These are phyloP conservation scores for Jatropha podagrica DNA, from an alignment of 441 rosid species.

Conservation along the genomic window DNA sequence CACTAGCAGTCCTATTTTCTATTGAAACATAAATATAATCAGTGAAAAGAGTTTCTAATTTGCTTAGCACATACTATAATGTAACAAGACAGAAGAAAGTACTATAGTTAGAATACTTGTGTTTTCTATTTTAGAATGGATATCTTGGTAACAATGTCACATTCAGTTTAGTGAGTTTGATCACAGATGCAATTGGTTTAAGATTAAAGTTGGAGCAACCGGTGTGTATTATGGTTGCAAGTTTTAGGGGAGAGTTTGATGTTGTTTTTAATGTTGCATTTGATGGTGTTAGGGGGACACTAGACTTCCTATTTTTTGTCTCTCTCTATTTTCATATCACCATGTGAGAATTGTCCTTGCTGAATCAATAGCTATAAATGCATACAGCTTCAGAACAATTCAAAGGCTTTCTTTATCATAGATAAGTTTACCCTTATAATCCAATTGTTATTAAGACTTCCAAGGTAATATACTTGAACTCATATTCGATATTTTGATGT, in stretches of 20 bases:
- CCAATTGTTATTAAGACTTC: neutral
- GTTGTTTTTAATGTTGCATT: neutral
- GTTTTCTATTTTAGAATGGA: neutral
- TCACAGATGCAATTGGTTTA: neutral
- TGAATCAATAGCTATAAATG: too few species aligned
- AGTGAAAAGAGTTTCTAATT: neutral
- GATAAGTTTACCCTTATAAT: neutral
- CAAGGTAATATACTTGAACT: neutral
- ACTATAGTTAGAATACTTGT: neutral
- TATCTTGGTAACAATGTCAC: neutral
- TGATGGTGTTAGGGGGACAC: neutral
- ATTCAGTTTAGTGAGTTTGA: neutral
- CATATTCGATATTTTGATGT: neutral
- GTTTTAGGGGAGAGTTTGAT: neutral
- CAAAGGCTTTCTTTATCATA: neutral
- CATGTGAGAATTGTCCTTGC: neutral
- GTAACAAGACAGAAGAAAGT: neutral
- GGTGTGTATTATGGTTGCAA: neutral
- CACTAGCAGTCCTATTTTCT: constrained; percentile 53
- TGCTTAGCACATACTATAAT: neutral
- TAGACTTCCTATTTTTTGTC: neutral
- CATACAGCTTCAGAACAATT: neutral
- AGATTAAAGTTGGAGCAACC: neutral
- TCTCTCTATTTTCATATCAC: neutral
- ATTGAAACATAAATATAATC: constrained; percentile 20